Evolutionary conservation across 805 yeast species (phyloP).

Genomic region (Teunomyces kruisii): DNA sequence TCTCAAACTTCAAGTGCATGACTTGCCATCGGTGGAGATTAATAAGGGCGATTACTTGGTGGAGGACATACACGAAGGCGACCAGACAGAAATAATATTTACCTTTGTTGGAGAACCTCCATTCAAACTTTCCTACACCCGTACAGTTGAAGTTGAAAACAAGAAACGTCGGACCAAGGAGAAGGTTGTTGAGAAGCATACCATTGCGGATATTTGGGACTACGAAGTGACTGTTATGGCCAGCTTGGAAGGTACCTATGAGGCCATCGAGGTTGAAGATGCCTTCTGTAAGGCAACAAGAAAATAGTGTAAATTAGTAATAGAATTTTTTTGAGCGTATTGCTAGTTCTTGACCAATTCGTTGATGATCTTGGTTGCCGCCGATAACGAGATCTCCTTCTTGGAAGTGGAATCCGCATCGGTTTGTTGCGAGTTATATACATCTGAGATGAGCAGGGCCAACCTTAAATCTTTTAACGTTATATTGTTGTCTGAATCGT

Average conservation of each 20-base stretch:
- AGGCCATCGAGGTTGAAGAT: constrained; percentile 87
- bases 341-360: constrained; percentile 9
- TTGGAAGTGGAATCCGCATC: neutral
- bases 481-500: constrained; percentile 52
- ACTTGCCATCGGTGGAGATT: constrained; percentile 74
- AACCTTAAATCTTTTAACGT: constrained; percentile 59
- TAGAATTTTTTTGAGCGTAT: neutral
- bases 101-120: constrained; percentile 89
- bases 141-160: constrained; percentile 52
- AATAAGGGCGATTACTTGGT: constrained; percentile 72
- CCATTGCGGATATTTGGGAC: constrained; percentile 69
- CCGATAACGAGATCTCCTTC: constrained; percentile 9
- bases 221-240: constrained; percentile 71
- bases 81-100: constrained; percentile 83
- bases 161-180: constrained; percentile 17
- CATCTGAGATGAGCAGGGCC: constrained; percentile 41
- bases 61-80: constrained; percentile 92
- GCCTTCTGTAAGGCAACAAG: constrained; percentile 57
- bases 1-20: constrained; percentile 38
- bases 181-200: constrained; percentile 49
- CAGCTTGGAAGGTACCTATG: constrained; percentile 89
- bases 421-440: constrained; percentile 1
- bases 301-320: constrained; percentile 7
- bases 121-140: constrained; percentile 77
- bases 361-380: constrained; percentile 12